A percentile compares a stretch with the other conserved stretches of the same genome.
phyloP scores from a whole-genome alignment of 345 rosid species.

The Arabidopsis thaliana region DNA sequence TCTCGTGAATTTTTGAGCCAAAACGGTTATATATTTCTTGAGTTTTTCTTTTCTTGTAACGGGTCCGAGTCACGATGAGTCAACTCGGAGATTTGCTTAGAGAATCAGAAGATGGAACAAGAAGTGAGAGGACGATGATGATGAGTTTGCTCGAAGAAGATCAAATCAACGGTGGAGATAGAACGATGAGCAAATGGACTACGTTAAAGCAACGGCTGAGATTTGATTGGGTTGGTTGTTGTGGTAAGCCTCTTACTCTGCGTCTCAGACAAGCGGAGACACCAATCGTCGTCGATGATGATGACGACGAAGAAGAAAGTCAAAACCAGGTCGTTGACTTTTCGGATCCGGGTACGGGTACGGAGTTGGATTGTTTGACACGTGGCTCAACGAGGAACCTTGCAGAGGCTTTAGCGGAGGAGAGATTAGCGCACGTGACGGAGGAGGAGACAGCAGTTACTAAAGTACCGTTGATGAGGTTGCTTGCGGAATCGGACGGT shows the following conservation, averaged over 20 bases:
- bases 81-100: slow-evolving; percentile 46
- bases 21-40: slow-evolving; percentile 6
- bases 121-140: slow-evolving; percentile 42
- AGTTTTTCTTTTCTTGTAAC: neutral
- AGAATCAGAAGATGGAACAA: slow-evolving; percentile 32
- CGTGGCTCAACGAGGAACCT: slow-evolving; percentile 58
- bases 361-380: slow-evolving; percentile 35
- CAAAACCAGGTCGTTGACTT: slow-evolving; percentile 29
- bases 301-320: slow-evolving; percentile 34
- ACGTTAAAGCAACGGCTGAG: slow-evolving; percentile 67
- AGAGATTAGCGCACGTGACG: slow-evolving; percentile 56
- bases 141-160: slow-evolving; percentile 40
- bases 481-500: slow-evolving; percentile 47
- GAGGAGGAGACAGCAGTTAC: neutral
- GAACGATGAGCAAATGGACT: slow-evolving; percentile 56
- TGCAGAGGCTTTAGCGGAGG: slow-evolving; percentile 80
- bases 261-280: slow-evolving; percentile 45
- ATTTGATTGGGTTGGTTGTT: slow-evolving; percentile 69
- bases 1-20: slow-evolving; percentile 35
- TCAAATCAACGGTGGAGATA: slow-evolving; percentile 50
- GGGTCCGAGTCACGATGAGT: slow-evolving; percentile 36
- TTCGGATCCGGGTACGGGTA: neutral
- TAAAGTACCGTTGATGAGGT: slow-evolving; percentile 70
- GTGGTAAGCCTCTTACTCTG: slow-evolving; percentile 56
- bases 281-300: slow-evolving; percentile 32